Base-by-base conservation (phyloP, 768 basidiomycete genomes). In the Strobilomyces confusus region DNA sequence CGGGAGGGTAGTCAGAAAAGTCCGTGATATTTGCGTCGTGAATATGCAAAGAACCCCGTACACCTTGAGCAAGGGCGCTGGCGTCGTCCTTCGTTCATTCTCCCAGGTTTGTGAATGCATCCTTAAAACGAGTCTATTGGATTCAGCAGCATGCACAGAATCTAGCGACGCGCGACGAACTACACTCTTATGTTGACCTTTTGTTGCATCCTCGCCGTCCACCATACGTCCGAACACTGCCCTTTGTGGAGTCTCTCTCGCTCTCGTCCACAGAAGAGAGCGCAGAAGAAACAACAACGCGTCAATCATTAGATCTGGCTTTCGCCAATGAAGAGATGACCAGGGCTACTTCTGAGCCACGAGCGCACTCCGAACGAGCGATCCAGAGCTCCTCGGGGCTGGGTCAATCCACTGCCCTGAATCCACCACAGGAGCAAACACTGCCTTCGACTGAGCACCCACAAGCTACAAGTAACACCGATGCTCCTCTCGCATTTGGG, bases 141-240 rank as follows among this genome's bases (percentile, higher is more conserved):
- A 51, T 55, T 33, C 29, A 55, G n/a, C 37, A 9, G 5, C 36
- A 40, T 48, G 11, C 44, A 46, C 56, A 71, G 62, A 58, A 46
- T 51, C 49, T 57, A 22, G 36, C 36, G 23, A 47, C 57, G 20
- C 56, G 43, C 45, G 51, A 60, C 37, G 47, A 60, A 32, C 44
- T 65, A 29, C 69, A 76, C 55, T 70, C 62, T 20, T 70, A 71
- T 33, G 62, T 87, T 44, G 87, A 89, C 52, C 65, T 84, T 25
- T 70, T 92, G 22, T 64, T 94, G 12, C 92, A 93, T 61, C 90
- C 91, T 43, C 84, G 89, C 20, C 75, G 88, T 5, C 92, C 92
- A 9, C 87, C 90, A 9, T 69, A 89, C 13, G 74, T 90, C 49
- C 82, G 86, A 42, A 76, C 85, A 4, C 67, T 87, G 52, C 87